A percentile compares a stretch with the other conserved stretches of the same genome.
Conservation (phyloP, 2,329 filamentous ascomycete species). For the Moelleriella libera region DNA sequence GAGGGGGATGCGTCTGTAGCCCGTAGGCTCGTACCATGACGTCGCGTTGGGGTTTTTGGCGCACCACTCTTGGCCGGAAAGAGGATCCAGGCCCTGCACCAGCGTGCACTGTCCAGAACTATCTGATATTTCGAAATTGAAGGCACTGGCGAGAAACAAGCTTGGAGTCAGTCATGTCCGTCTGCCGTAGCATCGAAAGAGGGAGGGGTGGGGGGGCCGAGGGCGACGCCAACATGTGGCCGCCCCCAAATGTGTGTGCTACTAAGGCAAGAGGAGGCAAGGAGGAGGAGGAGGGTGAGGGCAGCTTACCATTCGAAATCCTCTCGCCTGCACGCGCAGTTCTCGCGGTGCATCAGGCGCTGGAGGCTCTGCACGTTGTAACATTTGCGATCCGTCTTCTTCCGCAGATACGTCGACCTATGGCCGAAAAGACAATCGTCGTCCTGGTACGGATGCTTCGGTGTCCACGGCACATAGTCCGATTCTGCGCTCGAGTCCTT, state of each 20-base stretch:
- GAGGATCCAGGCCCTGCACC: conserved; percentile 56
- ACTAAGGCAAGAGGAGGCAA: too few relatives aligned
- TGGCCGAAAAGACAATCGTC: conserved; percentile 89
- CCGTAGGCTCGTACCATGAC: conserved; percentile 74
- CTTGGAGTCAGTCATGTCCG: background rate
- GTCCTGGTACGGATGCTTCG: conserved; percentile 64
- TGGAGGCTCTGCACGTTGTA: conserved; percentile 66
- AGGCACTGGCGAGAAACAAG: conserved; percentile 51
- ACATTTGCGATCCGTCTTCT: conserved; percentile 65
- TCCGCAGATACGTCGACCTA: conserved; percentile 76
- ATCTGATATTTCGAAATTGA: conserved; percentile 73
- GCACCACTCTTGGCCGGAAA: conserved; percentile 36
- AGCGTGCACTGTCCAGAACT: conserved; percentile 63
- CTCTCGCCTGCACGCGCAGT: conserved; percentile 70
- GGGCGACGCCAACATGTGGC: too few relatives aligned
- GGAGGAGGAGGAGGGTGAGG: background rate
- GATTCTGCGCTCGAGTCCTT: conserved; percentile 34
- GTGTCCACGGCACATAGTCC: conserved; percentile 82
- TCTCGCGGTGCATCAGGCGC: conserved; percentile 56
- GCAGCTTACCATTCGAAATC: conserved; percentile 76
- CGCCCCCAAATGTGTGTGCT: too few relatives aligned
- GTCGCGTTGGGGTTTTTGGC: conserved; percentile 48
- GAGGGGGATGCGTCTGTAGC: conserved; percentile 79
- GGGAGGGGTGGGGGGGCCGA: too few relatives aligned
- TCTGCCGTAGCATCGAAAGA: conserved; percentile 12